A percentile compares a stretch with the other conserved stretches of the same genome.
These are phyloP conservation scores for Penicillium odoratum DNA, from an alignment of 495 filamentous ascomycete genomes.

Conservation along the genomic window DNA sequence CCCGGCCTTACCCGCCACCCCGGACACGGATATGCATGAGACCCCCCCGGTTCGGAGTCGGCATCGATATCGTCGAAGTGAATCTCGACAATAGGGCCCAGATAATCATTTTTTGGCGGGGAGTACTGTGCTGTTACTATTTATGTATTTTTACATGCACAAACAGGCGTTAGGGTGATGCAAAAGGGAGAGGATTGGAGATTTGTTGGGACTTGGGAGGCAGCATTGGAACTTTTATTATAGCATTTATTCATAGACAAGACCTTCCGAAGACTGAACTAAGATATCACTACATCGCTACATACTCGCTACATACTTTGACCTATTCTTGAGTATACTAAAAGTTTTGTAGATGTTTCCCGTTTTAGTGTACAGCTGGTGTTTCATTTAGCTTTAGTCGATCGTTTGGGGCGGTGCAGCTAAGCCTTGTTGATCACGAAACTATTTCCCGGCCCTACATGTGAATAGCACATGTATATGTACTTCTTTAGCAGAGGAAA, in stretches of 20 bases:
- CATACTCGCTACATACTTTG: no score
- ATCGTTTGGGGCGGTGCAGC: not conserved
- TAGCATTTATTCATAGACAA: not conserved
- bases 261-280: not conserved
- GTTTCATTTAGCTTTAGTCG: not conserved
- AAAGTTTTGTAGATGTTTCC: not conserved
- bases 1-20: slow-evolving; percentile 9
- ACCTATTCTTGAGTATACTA: not conserved
- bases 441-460: not conserved
- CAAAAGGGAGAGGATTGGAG: not conserved
- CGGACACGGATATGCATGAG: slow-evolving; percentile 27
- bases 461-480: no score
- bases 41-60: slow-evolving; percentile 23
- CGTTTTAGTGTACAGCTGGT: not conserved
- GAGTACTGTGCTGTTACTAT: not conserved
- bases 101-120: not conserved
- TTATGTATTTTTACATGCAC: slow-evolving; percentile 1
- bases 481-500: no score
- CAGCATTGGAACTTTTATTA: not conserved
- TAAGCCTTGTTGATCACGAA: not conserved
- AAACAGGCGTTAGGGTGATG: slow-evolving; percentile 2
- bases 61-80: slow-evolving; percentile 24
- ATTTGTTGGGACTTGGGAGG: not conserved
- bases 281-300: no score
- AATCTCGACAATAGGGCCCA: slow-evolving; percentile 21